These are phyloP conservation scores for Lagenidium sp. DNA, from an alignment of 352 stramenopile genomes.

Conservation along the genomic window DNA sequence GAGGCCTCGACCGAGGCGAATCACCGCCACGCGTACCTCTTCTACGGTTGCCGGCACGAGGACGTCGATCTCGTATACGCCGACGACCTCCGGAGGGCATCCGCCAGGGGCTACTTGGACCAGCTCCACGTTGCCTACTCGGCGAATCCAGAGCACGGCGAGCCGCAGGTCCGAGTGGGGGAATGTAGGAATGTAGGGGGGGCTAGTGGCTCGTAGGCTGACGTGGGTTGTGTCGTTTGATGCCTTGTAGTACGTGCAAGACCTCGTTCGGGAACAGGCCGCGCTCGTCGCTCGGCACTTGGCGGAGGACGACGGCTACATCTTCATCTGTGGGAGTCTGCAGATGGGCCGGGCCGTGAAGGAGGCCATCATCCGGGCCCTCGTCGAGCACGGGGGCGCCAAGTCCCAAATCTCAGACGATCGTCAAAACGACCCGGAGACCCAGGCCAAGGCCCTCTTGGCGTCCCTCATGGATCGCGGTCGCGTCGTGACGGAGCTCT, in stretches of 20 bases:
- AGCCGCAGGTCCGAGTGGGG: no score
- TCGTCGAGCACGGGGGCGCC: conserved; percentile 28
- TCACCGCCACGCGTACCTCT: conserved; percentile 51
- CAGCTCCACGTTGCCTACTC: conserved; percentile 59
- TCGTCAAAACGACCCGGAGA: conserved; percentile 19
- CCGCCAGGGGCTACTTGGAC: conserved; percentile 31
- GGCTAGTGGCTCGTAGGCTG: no score
- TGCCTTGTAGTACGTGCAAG: conserved; percentile 60
- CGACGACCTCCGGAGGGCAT: conserved; percentile 41
- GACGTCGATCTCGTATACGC: conserved; percentile 65
- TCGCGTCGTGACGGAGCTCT: conserved; percentile 65
- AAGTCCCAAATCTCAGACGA: conserved; percentile 15
- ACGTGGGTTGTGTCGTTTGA: background rate
- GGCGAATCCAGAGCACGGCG: conserved; percentile 15
- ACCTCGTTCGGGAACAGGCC: conserved; percentile 42
- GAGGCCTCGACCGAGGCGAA: conserved; percentile 8
- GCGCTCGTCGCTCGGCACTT: conserved; percentile 50
- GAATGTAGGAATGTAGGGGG: no score
- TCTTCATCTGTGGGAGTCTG: conserved; percentile 75
- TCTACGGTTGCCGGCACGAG: conserved; percentile 59
- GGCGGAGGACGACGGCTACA: conserved; percentile 38
- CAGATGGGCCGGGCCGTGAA: conserved; percentile 73
- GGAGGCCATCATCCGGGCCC: conserved; percentile 35
- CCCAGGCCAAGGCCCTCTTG: conserved; percentile 13
- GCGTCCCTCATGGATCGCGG: conserved; percentile 32